Conservation (phyloP, 306 rosid species). For the Cucumis cinereus region DNA sequence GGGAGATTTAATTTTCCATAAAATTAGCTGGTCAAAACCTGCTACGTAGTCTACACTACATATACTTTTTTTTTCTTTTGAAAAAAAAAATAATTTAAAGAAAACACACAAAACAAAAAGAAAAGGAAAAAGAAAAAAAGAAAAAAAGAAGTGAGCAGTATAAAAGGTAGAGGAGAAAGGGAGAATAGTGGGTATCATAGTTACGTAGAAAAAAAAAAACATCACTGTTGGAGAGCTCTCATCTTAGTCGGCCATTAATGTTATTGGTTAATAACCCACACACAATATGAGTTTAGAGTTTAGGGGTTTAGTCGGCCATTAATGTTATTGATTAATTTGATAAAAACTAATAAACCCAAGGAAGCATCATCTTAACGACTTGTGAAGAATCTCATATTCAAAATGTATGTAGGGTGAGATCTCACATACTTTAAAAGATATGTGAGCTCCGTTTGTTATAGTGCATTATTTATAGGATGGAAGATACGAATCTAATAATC, state of each 20-base stretch:
- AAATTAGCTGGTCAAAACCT: constrained; percentile 2
- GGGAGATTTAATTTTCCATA: background rate
- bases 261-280: background rate
- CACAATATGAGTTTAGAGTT: too few relatives aligned
- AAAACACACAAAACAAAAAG: background rate
- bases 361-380: too few relatives aligned
- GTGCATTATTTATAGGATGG: too few relatives aligned
- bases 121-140: background rate
- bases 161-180: background rate
- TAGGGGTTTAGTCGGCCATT: background rate
- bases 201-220: background rate
- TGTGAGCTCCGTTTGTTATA: too few relatives aligned
- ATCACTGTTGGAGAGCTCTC: background rate
- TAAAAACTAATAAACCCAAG: too few relatives aligned
- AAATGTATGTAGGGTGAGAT: too few relatives aligned
- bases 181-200: background rate
- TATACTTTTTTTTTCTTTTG: too few relatives aligned
- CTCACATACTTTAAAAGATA: too few relatives aligned
- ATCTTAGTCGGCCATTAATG: background rate
- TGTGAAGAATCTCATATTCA: too few relatives aligned
- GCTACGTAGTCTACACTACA: background rate
- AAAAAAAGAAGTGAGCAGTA: background rate
- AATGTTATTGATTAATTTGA: background rate
- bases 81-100: too few relatives aligned
- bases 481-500: too few relatives aligned